Conservation (phyloP, 257 asterid species). For the Ilex asprella region DNA sequence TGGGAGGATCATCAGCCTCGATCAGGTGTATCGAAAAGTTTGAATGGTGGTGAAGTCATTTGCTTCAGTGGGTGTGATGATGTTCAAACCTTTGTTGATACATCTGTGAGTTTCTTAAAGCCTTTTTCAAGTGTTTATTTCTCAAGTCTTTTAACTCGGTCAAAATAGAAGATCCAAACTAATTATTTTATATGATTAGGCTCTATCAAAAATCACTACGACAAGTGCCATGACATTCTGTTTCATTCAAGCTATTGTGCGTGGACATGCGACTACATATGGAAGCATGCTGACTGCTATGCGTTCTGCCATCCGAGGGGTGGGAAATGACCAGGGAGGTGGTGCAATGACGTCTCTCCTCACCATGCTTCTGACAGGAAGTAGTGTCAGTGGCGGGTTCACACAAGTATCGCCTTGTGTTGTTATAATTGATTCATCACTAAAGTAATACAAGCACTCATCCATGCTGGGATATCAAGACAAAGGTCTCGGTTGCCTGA, state of each 20-base stretch:
- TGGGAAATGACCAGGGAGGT: slow-evolving; percentile 61
- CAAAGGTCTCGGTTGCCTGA: too few species aligned
- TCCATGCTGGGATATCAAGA: too few species aligned
- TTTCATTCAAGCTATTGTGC: slow-evolving; percentile 96
- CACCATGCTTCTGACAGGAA: slow-evolving; percentile 78
- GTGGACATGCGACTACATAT: slow-evolving; percentile 76
- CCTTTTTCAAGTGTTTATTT: slow-evolving; percentile 1
- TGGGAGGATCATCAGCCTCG: slow-evolving; percentile 99
- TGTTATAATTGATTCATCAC: background rate
- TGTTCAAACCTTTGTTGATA: slow-evolving; percentile 89
- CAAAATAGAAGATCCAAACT: slow-evolving; percentile 1
- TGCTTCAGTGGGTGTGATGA: slow-evolving; percentile 98
- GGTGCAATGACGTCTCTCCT: slow-evolving; percentile 67
- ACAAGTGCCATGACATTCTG: slow-evolving; percentile 98
- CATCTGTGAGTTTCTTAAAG: slow-evolving; percentile 56
- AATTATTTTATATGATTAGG: slow-evolving; percentile 35
- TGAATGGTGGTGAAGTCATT: slow-evolving; percentile 84
- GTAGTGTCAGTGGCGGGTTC: slow-evolving; percentile 61
- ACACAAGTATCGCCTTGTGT: slow-evolving; percentile 49
- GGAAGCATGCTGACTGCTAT: slow-evolving; percentile 73
- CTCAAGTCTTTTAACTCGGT: background rate
- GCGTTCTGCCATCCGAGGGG: slow-evolving; percentile 70
- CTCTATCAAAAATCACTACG: slow-evolving; percentile 84
- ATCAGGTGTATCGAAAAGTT: slow-evolving; percentile 84
- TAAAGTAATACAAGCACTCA: background rate